A percentile compares a stretch with the other conserved stretches of the same genome.
Evolutionary conservation across 2,329 filamentous ascomycete genomes (phyloP).

Genomic region (Diaporthe ampelina): DNA sequence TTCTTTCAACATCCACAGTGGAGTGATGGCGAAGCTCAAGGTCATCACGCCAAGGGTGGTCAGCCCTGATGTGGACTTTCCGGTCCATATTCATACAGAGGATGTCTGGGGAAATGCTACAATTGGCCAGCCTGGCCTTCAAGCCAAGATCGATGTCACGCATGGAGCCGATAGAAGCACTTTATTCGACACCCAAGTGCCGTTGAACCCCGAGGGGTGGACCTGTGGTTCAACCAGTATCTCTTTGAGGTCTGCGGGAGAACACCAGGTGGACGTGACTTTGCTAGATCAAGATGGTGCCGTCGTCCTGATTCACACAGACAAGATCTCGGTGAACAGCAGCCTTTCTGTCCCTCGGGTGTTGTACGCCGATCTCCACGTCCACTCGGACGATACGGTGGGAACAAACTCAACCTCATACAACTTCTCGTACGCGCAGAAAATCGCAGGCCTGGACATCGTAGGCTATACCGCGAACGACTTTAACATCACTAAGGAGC

Average conservation of each 20-base stretch:
- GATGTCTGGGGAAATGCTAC: conserved; percentile 49
- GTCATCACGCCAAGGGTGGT: conserved; percentile 45
- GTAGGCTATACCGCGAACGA: conserved; percentile 56
- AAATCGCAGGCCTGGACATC: conserved; percentile 53
- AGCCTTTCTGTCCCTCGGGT: conserved; percentile 42
- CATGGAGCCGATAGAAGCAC: neutral
- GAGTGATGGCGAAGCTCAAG: conserved; percentile 44
- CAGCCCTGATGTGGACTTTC: conserved; percentile 42
- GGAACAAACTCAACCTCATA: conserved; percentile 53
- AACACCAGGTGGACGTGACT: neutral
- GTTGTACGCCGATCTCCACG: conserved; percentile 53
- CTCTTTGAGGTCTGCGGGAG: neutral
- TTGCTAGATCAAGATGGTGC: neutral
- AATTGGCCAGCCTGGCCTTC: neutral
- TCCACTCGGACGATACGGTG: conserved; percentile 55
- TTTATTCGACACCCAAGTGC: neutral
- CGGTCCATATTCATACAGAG: conserved; percentile 46
- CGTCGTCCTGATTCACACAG: neutral
- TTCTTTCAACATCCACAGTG: conserved; percentile 46
- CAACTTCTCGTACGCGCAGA: conserved; percentile 54
- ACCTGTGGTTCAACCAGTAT: neutral
- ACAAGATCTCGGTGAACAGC: neutral
- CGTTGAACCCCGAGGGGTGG: neutral
- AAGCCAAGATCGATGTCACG: neutral
- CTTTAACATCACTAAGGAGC: conserved; percentile 53